These are phyloP conservation scores for Penicillium sp. DNA, from an alignment of 2,329 filamentous ascomycete genomes.

Conservation along the genomic window DNA sequence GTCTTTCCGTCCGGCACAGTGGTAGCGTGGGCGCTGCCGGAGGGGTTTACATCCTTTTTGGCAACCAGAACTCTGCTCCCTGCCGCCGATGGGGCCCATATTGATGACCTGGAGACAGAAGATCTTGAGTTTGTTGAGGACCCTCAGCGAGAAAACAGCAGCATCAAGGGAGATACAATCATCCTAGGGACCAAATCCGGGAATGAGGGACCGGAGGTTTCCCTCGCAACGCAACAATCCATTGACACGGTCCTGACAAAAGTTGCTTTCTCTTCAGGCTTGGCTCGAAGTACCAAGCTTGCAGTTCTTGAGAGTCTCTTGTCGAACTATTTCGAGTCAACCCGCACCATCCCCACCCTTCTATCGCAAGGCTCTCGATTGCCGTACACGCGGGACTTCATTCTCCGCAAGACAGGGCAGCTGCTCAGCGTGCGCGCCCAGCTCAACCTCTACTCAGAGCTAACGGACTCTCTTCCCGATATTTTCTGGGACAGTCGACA, in stretches of 20 bases:
- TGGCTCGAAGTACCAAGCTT: conserved; percentile 89
- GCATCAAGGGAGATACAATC: conserved; percentile 82
- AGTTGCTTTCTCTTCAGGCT: conserved; percentile 91
- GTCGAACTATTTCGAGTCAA: conserved; percentile 80
- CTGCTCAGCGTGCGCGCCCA: conserved; percentile 84
- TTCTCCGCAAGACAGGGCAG: conserved; percentile 90
- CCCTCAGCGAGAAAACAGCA: conserved; percentile 66
- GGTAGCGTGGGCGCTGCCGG: conserved; percentile 84
- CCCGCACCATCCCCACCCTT: conserved; percentile 73
- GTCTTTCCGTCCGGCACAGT: conserved; percentile 93
- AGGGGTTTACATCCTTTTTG: conserved; percentile 66
- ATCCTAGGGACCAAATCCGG: conserved; percentile 71
- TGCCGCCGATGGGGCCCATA: conserved; percentile 72
- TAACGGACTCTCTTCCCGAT: conserved; percentile 92
- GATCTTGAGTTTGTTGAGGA: conserved; percentile 86
- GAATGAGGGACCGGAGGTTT: conserved; percentile 20
- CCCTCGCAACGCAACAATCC: conserved; percentile 31
- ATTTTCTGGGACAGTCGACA: conserved; percentile 93
- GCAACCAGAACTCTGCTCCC: conserved; percentile 70
- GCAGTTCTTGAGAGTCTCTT: conserved; percentile 84
- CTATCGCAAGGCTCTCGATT: conserved; percentile 65
- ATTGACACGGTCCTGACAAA: conserved; percentile 75
- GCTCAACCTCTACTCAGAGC: conserved; percentile 92
- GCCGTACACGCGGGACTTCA: conserved; percentile 69
- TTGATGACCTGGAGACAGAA: conserved; percentile 74